Conservation (phyloP, 345 rosid genomes). For the Lagerstroemia speciosa region DNA sequence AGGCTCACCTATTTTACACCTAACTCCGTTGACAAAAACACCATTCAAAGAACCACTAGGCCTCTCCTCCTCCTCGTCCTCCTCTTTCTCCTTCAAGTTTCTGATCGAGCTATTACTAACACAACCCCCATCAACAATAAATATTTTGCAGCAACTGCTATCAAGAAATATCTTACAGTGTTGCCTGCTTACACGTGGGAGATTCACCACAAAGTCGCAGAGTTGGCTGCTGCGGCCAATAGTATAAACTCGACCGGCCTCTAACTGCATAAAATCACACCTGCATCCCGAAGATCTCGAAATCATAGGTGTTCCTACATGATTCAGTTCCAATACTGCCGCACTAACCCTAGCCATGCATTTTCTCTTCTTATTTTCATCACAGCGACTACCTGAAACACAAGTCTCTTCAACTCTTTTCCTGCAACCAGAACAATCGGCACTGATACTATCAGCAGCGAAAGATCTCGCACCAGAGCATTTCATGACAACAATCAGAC, state of each 20-base stretch:
- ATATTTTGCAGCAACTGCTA: constrained; percentile 34
- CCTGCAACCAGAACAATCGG: background rate
- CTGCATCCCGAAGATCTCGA: constrained; percentile 36
- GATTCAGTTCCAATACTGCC: constrained; percentile 36
- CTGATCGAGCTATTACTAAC: constrained; percentile 11
- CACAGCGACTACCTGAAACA: background rate
- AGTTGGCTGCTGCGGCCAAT: constrained; percentile 40
- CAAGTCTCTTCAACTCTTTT: background rate
- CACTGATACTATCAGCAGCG: background rate
- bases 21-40: constrained; percentile 52
- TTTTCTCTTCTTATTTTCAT: constrained; percentile 1
- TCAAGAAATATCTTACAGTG: constrained; percentile 74
- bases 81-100: constrained; percentile 13
- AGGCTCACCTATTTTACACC: constrained; percentile 26
- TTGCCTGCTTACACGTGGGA: constrained; percentile 46
- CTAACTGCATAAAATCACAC: constrained; percentile 27
- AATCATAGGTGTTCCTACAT: constrained; percentile 41
- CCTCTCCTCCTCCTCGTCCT: constrained; percentile 4
- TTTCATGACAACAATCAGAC: background rate
- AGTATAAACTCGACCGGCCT: constrained; percentile 43
- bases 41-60: constrained; percentile 40
- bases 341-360: constrained; percentile 14
- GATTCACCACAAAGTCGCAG: constrained; percentile 42
- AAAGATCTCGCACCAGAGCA: background rate
- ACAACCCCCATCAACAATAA: constrained; percentile 42